Base-by-base conservation (phyloP, 768 basidiomycete species). In the Tricholoma sp. region DNA sequence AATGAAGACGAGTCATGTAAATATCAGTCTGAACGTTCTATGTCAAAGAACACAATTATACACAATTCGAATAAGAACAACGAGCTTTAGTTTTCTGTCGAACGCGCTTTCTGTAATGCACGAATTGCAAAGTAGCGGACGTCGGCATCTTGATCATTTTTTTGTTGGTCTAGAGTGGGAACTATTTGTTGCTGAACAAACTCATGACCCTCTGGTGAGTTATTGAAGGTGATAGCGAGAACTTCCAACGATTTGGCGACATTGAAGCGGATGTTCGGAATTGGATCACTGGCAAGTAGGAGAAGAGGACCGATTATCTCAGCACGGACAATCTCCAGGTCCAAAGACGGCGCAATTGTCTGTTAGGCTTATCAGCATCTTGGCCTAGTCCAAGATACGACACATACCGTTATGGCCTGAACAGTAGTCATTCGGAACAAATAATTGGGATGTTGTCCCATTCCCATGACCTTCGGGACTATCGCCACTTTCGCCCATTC, bases 251-350 rank as follows among this genome's bases (percentile, higher is more conserved):
- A 88, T 72, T 98, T 98, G 24, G 95, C 90, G 29, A 98, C 95
- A 69, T 98, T 98, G 80, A 99, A 99, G 36, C 97, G 91, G 70
- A 99, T 98, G 72, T 99, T 99, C 53, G 97, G 97, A 68, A 99
- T 98, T 10, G 91, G 85, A 68, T 99, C 97, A 52, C 79, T 77
- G 13, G 91, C 86, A 45, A 99, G 83, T 57, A 85, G 80, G 56
- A 96, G 74, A 50, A 98, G 81, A 37, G 90, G 87, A 20, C 86
- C 85, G 59, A 98, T 83, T 64, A 98, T 88, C 52, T 91, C 89
- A 49, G 88, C 80, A 32, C 84, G 84, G 61, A 98, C 82, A 61
- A 93, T 92, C 49, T 93, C 85, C 59, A 91, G 71, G 60, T 82
- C 90, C 63, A 99, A 77, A 12, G 92, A 90, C 0, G 97, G 92